Conservation (phyloP, 768 basidiomycete genomes). For the Amanita thiersii region DNA sequence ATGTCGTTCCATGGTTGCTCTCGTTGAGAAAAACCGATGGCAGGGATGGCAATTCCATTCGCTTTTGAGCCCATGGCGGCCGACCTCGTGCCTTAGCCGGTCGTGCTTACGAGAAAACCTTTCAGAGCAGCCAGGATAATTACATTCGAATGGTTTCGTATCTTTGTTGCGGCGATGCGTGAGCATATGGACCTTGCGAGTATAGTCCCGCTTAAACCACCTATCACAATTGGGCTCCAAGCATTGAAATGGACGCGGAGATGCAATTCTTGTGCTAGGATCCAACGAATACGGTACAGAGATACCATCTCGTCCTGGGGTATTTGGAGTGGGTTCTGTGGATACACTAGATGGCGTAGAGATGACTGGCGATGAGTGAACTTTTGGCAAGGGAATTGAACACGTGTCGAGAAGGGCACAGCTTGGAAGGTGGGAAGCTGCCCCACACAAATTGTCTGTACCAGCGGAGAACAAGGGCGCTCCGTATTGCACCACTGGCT, state of each 20-base stretch:
- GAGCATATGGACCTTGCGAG: conserved; percentile 10
- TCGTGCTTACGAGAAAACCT: conserved; percentile 10
- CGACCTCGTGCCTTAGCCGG: conserved; percentile 8
- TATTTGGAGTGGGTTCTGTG: background rate
- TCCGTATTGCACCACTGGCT: background rate
- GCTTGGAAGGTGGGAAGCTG: background rate
- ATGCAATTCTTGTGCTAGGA: background rate
- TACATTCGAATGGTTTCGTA: conserved; percentile 7
- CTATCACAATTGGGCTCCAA: conserved; percentile 8
- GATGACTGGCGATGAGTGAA: background rate
- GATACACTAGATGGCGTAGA: background rate
- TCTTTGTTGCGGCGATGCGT: conserved; percentile 8
- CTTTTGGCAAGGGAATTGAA: background rate
- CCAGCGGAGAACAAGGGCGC: background rate
- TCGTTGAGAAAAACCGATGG: conserved; percentile 8
- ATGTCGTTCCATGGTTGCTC: conserved; percentile 9
- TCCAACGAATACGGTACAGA: background rate
- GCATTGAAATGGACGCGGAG: conserved; percentile 6
- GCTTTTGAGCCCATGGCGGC: conserved; percentile 9
- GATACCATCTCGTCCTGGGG: background rate
- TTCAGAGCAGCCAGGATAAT: conserved; percentile 7
- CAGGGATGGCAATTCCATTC: conserved; percentile 10
- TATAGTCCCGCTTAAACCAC: conserved; percentile 11
- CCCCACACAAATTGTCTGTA: background rate
- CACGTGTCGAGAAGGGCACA: background rate